Evolutionary conservation across 2,329 filamentous ascomycete species (phyloP).

Genomic region (Bipolaris bicolor): DNA sequence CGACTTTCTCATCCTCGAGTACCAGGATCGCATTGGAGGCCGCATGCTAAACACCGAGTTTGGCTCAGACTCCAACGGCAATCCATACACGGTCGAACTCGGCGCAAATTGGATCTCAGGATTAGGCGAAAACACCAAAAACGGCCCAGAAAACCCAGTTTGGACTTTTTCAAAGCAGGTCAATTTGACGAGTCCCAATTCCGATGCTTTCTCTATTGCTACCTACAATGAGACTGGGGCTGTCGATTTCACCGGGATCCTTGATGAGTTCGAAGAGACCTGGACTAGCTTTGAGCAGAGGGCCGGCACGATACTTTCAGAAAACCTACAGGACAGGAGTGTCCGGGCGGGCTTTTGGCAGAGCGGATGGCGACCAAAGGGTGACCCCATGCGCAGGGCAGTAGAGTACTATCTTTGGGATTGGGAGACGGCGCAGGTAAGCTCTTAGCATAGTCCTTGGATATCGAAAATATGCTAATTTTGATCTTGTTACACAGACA

Average conservation of each 20-base stretch:
- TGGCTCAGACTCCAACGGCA: conserved; percentile 59
- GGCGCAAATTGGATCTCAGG: conserved; percentile 71
- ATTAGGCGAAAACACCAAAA: conserved; percentile 41
- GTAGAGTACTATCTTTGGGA: conserved; percentile 67
- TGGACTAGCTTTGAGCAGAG: conserved; percentile 57
- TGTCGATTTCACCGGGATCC: conserved; percentile 57
- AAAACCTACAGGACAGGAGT: conserved; percentile 68
- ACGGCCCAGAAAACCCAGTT: conserved; percentile 63
- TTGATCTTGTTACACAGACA: conserved; percentile 30
- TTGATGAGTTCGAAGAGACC: conserved; percentile 59
- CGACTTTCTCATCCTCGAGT: conserved; percentile 71
- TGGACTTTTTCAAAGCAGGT: conserved; percentile 67
- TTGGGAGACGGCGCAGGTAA: conserved; percentile 61
- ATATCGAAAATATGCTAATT: not conserved
- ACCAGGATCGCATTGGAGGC: conserved; percentile 67
- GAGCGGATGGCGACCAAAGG: conserved; percentile 67
- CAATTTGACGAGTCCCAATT: conserved; percentile 61
- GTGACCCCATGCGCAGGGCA: conserved; percentile 62
- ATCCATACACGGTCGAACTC: conserved; percentile 64
- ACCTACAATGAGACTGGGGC: conserved; percentile 66
- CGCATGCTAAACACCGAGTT: conserved; percentile 65
- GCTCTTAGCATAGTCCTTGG: not conserved
- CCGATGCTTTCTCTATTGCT: conserved; percentile 63
- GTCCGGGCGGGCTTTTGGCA: conserved; percentile 64
- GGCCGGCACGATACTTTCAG: conserved; percentile 62